phyloP scores from a whole-genome alignment of 1,139 yeast genomes.

The Hyphopichia wangnamkhiaoensis region DNA sequence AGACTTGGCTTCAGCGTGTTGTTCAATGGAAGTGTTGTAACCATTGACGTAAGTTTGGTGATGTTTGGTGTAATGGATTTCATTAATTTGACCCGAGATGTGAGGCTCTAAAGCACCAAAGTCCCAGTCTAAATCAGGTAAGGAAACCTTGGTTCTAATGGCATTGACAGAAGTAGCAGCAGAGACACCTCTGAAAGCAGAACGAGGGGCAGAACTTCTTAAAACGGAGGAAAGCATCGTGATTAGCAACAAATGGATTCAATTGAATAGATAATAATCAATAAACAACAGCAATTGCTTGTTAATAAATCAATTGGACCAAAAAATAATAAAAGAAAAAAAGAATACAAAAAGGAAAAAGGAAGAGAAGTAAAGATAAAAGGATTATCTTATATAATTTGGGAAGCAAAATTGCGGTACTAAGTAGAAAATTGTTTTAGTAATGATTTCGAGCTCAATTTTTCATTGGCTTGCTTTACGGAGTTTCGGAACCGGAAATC shows the following conservation, averaged over 20 bases:
- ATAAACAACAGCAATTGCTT: too few relatives aligned
- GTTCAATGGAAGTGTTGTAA: constrained; percentile 42
- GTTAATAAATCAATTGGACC: neutral
- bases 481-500: neutral
- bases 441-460: too few relatives aligned
- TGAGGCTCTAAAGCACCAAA: constrained; percentile 44
- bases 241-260: neutral
- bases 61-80: constrained; percentile 43
- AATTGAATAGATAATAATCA: neutral
- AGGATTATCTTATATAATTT: too few relatives aligned
- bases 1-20: constrained; percentile 32
- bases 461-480: neutral
- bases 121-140: constrained; percentile 46
- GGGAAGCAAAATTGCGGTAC: neutral
- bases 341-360: neutral
- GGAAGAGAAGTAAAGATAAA: neutral
- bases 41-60: constrained; percentile 46
- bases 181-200: neutral
- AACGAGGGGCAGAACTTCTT: constrained; percentile 17
- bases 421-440: too few relatives aligned
- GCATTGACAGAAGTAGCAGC: constrained; percentile 5
- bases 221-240: constrained; percentile 22
- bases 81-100: constrained; percentile 44
- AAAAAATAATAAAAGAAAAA: too few relatives aligned
- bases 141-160: constrained; percentile 20